These are phyloP conservation scores for Neurospora sp. DNA, from an alignment of 2,329 filamentous ascomycete genomes.

Conservation along the genomic window DNA sequence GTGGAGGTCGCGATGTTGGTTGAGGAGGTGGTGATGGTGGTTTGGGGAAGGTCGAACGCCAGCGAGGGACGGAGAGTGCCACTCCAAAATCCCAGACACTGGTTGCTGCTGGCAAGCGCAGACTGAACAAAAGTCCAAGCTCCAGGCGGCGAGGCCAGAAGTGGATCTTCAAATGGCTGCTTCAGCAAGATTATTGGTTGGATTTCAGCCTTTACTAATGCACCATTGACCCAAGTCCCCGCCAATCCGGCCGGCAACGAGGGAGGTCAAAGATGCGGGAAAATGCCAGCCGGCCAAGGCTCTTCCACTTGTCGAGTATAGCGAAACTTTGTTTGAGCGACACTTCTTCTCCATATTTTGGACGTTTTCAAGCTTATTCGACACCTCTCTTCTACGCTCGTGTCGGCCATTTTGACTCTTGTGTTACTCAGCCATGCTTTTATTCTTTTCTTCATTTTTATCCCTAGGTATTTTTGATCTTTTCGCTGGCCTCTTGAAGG, in stretches of 20 bases:
- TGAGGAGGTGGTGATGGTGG: background rate
- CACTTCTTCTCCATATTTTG: background rate
- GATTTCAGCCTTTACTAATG: background rate
- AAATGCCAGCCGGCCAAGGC: background rate
- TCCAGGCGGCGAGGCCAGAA: background rate
- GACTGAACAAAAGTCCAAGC: background rate
- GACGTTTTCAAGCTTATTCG: background rate
- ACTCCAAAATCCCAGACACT: background rate
- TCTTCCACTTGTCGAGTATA: no score
- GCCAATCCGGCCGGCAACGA: background rate
- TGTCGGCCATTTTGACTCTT: background rate
- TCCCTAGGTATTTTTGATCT: background rate
- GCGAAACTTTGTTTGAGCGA: background rate
- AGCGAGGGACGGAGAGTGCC: background rate
- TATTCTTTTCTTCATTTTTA: rapidly evolving
- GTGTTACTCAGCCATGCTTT: background rate
- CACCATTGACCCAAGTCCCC: background rate
- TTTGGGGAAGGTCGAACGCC: background rate
- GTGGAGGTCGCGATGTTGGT: background rate
- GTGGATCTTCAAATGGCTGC: background rate
- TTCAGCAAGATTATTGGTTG: background rate
- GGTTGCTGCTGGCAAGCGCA: background rate
- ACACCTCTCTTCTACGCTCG: background rate
- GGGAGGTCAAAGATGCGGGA: background rate
- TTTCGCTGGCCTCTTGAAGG: background rate